Percentiles rank a stretch among this genome's conserved stretches.
Conservation (phyloP, 192 early-diverging fungal species). For the Bifiguratus adelaidae region DNA sequence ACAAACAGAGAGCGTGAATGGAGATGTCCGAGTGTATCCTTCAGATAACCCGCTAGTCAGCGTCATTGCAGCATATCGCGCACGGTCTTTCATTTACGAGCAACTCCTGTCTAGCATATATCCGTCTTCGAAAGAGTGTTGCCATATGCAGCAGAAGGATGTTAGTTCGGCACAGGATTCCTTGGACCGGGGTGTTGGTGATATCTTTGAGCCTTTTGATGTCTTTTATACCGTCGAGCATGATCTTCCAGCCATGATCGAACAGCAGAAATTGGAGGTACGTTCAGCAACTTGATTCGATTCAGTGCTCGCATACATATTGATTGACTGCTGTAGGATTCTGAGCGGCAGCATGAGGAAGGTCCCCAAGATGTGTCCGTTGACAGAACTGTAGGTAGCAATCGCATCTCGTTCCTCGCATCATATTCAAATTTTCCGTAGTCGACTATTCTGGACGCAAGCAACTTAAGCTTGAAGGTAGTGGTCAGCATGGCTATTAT, state of each 20-base stretch:
- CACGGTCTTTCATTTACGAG: slow-evolving; percentile 67
- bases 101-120: slow-evolving; percentile 54
- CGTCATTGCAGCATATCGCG: slow-evolving; percentile 48
- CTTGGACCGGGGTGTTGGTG: slow-evolving; percentile 3
- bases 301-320: slow-evolving; percentile 15
- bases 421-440: slow-evolving; percentile 14
- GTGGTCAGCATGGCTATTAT: too few relatives aligned
- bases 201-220: slow-evolving; percentile 41
- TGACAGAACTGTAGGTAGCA: too few relatives aligned
- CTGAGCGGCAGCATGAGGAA: too few relatives aligned
- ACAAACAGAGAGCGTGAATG: not conserved
- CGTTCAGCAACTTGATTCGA: too few relatives aligned
- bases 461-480: slow-evolving; percentile 16
- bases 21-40: not conserved
- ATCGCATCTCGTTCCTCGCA: slow-evolving; percentile 12
- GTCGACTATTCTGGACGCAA: slow-evolving; percentile 12
- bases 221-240: slow-evolving; percentile 57
- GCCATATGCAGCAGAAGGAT: slow-evolving; percentile 10
- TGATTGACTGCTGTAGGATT: slow-evolving; percentile 11
- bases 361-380: too few relatives aligned
- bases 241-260: slow-evolving; percentile 44
- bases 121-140: slow-evolving; percentile 23
- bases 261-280: slow-evolving; percentile 31
- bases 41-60: slow-evolving; percentile 2
- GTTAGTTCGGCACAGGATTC: not conserved